Evolutionary conservation across 1,284 basidiomycete genomes (phyloP).

Genomic region (Ganoderma leucocontextum): DNA sequence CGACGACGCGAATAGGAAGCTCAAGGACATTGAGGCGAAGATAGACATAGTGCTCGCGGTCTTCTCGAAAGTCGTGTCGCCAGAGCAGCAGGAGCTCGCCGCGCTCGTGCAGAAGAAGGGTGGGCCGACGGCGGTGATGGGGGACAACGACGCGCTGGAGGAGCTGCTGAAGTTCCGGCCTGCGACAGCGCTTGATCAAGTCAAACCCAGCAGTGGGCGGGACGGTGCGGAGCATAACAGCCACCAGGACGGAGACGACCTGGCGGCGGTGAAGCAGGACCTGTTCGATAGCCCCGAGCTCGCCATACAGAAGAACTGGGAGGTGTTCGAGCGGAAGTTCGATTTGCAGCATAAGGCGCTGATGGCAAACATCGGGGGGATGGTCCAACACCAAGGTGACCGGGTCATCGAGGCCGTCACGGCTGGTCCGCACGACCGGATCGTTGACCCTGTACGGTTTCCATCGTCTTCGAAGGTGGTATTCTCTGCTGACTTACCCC

Average conservation of each 20-base stretch:
- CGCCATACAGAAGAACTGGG: slow-evolving; percentile 37
- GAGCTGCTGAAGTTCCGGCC: slow-evolving; percentile 24
- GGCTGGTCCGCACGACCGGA: slow-evolving; percentile 41
- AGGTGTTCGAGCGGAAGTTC: slow-evolving; percentile 41
- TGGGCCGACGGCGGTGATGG: slow-evolving; percentile 27
- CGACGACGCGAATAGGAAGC: slow-evolving; percentile 42
- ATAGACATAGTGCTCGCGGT: slow-evolving; percentile 15
- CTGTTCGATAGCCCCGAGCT: slow-evolving; percentile 20
- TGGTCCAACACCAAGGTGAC: slow-evolving; percentile 34
- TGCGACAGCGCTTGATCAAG: neutral
- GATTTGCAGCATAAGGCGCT: slow-evolving; percentile 40
- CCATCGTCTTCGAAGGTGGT: no score
- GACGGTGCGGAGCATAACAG: neutral
- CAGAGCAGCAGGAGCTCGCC: slow-evolving; percentile 24
- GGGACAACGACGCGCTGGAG: slow-evolving; percentile 29
- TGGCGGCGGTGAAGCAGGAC: slow-evolving; percentile 16
- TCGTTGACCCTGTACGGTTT: slow-evolving; percentile 37
- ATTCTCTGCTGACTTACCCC: no score
- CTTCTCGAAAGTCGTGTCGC: slow-evolving; percentile 7
- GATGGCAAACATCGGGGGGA: slow-evolving; percentile 31
- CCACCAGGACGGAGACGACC: neutral
- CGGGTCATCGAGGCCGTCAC: slow-evolving; percentile 39
- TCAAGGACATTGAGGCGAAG: slow-evolving; percentile 32
- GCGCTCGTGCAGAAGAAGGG: slow-evolving; percentile 31
- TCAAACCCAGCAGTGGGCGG: neutral